phyloP scores from a whole-genome alignment of 1,139 yeast species.

The Lodderomyces elongisporus region DNA sequence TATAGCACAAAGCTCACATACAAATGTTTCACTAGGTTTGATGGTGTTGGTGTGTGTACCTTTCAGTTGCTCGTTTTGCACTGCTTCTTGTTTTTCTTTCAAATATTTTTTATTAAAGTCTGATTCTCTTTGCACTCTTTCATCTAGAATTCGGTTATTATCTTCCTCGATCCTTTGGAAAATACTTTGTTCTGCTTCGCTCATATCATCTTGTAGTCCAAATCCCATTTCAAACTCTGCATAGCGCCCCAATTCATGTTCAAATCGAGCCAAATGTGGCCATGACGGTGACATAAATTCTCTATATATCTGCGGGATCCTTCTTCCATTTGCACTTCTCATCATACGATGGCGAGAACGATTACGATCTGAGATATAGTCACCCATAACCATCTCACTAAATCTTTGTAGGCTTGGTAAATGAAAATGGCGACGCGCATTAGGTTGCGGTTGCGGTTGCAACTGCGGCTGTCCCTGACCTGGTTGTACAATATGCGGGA shows the following conservation, averaged over 20 bases:
- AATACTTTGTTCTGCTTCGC: slow-evolving; percentile 20
- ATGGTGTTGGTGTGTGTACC: slow-evolving; percentile 30
- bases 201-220: slow-evolving; percentile 4
- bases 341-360: background rate
- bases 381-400: too few species aligned
- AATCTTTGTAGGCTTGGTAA: background rate
- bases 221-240: slow-evolving; percentile 1
- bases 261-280: background rate
- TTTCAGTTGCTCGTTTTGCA: slow-evolving; percentile 19
- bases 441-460: background rate
- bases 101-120: slow-evolving; percentile 26
- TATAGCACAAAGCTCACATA: slow-evolving; percentile 70
- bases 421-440: background rate
- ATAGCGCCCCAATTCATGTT: background rate
- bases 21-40: slow-evolving; percentile 25
- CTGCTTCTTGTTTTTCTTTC: slow-evolving; percentile 24
- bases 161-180: slow-evolving; percentile 41
- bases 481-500: background rate
- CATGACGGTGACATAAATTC: background rate
- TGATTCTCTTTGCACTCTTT: slow-evolving; percentile 29
- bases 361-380: too few species aligned
- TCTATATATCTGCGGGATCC: background rate
- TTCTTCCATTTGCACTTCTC: background rate
- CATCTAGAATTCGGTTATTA: slow-evolving; percentile 33
- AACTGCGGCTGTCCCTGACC: background rate